A percentile compares a stretch with the other conserved stretches of the same genome.
These are phyloP conservation scores for Linnemannia schmuckeri DNA, from an alignment of 192 early-diverging fungal genomes.

Conservation along the genomic window DNA sequence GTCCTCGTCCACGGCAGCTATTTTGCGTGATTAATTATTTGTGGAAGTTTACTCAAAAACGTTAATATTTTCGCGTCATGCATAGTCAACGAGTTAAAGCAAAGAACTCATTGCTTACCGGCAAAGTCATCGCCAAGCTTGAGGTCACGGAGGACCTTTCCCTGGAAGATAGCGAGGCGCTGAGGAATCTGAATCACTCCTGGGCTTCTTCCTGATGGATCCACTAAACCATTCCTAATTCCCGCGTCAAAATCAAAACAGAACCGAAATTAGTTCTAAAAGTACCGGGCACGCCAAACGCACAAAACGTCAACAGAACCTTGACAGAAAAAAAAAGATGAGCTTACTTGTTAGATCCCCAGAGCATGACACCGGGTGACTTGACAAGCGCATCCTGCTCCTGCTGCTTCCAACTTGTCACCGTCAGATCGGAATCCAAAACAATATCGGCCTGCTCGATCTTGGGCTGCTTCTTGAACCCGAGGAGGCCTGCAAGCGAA, in stretches of 20 bases:
- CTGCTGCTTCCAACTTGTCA: slow-evolving; percentile 56
- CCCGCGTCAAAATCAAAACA: background rate
- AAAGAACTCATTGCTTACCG: background rate
- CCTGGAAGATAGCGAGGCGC: slow-evolving; percentile 30
- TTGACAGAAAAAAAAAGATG: background rate
- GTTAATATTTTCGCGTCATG: too few species aligned
- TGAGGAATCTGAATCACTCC: slow-evolving; percentile 49
- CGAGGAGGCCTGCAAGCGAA: slow-evolving; percentile 6
- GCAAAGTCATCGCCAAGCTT: slow-evolving; percentile 48
- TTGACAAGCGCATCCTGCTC: slow-evolving; percentile 38
- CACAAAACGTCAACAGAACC: background rate
- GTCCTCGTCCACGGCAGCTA: slow-evolving; percentile 56
- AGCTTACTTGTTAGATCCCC: slow-evolving; percentile 54
- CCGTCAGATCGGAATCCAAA: slow-evolving; percentile 39
- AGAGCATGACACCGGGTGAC: slow-evolving; percentile 41
- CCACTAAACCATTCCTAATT: slow-evolving; percentile 33
- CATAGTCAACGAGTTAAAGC: background rate
- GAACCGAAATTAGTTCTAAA: background rate
- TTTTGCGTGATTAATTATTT: background rate
- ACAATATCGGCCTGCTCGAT: slow-evolving; percentile 40
- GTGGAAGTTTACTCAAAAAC: background rate
- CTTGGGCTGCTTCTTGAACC: slow-evolving; percentile 16
- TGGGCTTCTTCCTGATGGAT: slow-evolving; percentile 48
- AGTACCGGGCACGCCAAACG: background rate
- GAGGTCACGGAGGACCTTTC: slow-evolving; percentile 42